phyloP scores from a whole-genome alignment of 306 rosid species.

The Gastrolobium bilobum region DNA sequence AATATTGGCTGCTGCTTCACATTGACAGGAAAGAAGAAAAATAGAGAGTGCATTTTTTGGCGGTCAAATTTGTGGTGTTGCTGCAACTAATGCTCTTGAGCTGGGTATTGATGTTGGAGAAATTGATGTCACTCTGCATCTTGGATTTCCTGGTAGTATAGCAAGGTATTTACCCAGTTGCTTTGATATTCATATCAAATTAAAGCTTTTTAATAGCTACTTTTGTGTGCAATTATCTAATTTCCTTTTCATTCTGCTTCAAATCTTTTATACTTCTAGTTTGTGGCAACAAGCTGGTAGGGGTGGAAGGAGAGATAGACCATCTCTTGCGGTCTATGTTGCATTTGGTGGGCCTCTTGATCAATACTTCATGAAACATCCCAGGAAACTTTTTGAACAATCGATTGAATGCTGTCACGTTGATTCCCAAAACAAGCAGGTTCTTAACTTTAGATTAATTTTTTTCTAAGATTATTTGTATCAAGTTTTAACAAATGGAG shows the following conservation, averaged over 20 bases:
- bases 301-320: slow-evolving; percentile 90
- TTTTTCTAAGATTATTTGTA: slow-evolving; percentile 33
- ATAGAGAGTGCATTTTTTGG: slow-evolving; percentile 88
- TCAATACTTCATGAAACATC: slow-evolving; percentile 90
- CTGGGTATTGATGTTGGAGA: slow-evolving; percentile 98
- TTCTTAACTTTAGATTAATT: slow-evolving; percentile 46
- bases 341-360: slow-evolving; percentile 95
- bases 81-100: slow-evolving; percentile 99
- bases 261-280: slow-evolving; percentile 55
- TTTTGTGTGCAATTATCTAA: slow-evolving; percentile 24
- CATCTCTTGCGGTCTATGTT: slow-evolving; percentile 92
- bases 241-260: slow-evolving; percentile 21
- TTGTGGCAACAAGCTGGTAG: slow-evolving; percentile 99
- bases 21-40: slow-evolving; percentile 83
- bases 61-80: slow-evolving; percentile 90
- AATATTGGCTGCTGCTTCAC: slow-evolving; percentile 41
- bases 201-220: slow-evolving; percentile 40
- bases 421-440: slow-evolving; percentile 90
- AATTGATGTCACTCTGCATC: slow-evolving; percentile 92
- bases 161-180: slow-evolving; percentile 66
- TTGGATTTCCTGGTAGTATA: slow-evolving; percentile 97
- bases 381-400: slow-evolving; percentile 82
- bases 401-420: slow-evolving; percentile 92
- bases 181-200: slow-evolving; percentile 19
- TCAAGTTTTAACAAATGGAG: slow-evolving; percentile 21